phyloP scores from a whole-genome alignment of 2,329 filamentous ascomycete genomes.

The Sphaerulina populicola region DNA sequence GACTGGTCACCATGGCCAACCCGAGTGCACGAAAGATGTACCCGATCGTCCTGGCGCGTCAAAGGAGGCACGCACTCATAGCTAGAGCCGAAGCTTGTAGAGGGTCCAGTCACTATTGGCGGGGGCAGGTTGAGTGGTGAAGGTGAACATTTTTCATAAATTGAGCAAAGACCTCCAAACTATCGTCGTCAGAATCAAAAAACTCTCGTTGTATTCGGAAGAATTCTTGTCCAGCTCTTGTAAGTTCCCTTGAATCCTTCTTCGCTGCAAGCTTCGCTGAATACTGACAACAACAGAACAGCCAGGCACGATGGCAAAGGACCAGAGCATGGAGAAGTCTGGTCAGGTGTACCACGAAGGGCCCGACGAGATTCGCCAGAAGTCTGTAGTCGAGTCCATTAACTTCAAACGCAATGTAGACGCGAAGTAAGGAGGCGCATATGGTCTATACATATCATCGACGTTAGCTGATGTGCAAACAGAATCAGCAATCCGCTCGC shows the following conservation, averaged over 20 bases:
- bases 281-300: background rate
- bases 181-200: background rate
- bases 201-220: background rate
- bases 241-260: background rate
- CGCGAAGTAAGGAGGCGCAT: slow-evolving; percentile 16
- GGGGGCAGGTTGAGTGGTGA: background rate
- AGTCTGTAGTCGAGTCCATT: slow-evolving; percentile 15
- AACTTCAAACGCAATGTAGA: slow-evolving; percentile 24
- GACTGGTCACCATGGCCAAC: background rate
- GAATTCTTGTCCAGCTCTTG: slow-evolving; percentile 3
- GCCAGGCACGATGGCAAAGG: slow-evolving; percentile 2
- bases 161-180: background rate
- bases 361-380: slow-evolving; percentile 5
- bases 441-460: background rate
- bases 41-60: background rate
- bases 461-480: background rate
- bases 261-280: background rate
- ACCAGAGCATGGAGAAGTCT: slow-evolving; percentile 4
- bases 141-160: background rate
- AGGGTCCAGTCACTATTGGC: background rate
- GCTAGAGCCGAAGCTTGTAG: background rate
- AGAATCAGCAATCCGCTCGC: slow-evolving; percentile 48
- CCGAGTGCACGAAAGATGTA: slow-evolving; percentile 3
- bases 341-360: background rate
- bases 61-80: background rate